Conservation (phyloP, 345 rosid genomes). For the Sonneratia alba region DNA sequence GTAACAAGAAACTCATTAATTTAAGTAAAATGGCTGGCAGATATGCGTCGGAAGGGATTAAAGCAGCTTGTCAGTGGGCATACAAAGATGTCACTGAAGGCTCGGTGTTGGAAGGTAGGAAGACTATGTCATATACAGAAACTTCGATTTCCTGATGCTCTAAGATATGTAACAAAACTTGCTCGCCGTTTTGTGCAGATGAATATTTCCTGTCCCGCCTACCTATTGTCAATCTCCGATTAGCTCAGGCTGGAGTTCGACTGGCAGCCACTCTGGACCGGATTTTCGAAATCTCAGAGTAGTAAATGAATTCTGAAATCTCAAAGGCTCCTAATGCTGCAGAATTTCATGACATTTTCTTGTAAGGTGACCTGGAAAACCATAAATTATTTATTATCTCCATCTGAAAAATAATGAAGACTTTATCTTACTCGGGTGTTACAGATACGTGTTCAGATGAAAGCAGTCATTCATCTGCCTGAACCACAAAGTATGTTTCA, state of each 20-base stretch:
- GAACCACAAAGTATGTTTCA: not conserved
- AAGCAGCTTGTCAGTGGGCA: conserved; percentile 71
- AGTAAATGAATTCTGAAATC: not conserved
- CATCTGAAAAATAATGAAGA: not conserved
- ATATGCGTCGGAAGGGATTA: conserved; percentile 51
- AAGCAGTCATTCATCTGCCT: not conserved
- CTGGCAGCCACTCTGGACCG: conserved; percentile 76
- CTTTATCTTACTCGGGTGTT: not conserved
- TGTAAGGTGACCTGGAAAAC: not conserved
- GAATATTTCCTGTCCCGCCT: conserved; percentile 65
- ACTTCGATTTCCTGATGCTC: too few relatives aligned
- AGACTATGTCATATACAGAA: not conserved
- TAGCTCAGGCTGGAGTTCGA: conserved; percentile 87
- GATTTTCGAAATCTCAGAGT: conserved; percentile 31
- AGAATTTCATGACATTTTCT: not conserved
- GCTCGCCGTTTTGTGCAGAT: conserved; percentile 33
- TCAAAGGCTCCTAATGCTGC: not conserved
- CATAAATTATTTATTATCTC: not conserved
- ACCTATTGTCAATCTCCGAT: conserved; percentile 45
- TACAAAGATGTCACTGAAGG: conserved; percentile 61
- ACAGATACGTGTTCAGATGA: not conserved
- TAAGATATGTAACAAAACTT: conserved; percentile 43
- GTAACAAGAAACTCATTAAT: not conserved
- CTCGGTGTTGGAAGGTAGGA: conserved; percentile 48
- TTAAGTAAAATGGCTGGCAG: conserved; percentile 18